phyloP scores from a whole-genome alignment of 495 filamentous ascomycete genomes.

The Podospora tetraspora region DNA sequence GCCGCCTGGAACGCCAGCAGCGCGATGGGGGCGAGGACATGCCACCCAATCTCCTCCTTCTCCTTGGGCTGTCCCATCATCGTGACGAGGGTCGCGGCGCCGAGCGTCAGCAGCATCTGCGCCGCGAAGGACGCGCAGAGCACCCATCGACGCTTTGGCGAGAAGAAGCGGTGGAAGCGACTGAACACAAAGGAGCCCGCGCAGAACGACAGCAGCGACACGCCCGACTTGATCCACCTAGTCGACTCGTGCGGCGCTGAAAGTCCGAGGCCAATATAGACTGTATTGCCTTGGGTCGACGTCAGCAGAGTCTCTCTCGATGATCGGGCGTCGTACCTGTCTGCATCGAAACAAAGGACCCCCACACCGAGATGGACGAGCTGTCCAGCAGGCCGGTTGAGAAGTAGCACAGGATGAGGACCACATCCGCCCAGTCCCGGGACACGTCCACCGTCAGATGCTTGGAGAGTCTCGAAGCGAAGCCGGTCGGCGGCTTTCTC shows the following conservation, averaged over 20 bases:
- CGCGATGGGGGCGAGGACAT: constrained; percentile 54
- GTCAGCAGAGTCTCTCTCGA: neutral
- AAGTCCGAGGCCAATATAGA: constrained; percentile 66
- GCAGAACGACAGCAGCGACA: constrained; percentile 62
- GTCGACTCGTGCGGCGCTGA: constrained; percentile 47
- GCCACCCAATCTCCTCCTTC: constrained; percentile 49
- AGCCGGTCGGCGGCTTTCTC: constrained; percentile 12
- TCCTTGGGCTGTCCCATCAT: constrained; percentile 25
- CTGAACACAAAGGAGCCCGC: constrained; percentile 61
- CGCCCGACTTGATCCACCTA: constrained; percentile 61
- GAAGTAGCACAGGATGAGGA: constrained; percentile 62
- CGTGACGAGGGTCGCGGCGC: constrained; percentile 56
- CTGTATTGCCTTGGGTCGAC: constrained; percentile 52
- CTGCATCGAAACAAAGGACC: constrained; percentile 74
- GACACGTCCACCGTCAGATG: constrained; percentile 48
- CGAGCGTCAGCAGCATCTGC: constrained; percentile 49
- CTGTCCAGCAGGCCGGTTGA: constrained; percentile 72
- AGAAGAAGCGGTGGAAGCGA: constrained; percentile 54
- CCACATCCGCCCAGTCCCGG: constrained; percentile 52
- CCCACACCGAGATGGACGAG: constrained; percentile 66
- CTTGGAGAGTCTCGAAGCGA: constrained; percentile 26
- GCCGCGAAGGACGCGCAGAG: constrained; percentile 55
- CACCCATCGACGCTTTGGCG: constrained; percentile 55
- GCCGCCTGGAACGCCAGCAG: constrained; percentile 62
- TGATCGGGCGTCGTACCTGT: constrained; percentile 43